Evolutionary conservation across 1,139 yeast genomes (phyloP).

Genomic region (Scheffersomyces lignicola): DNA sequence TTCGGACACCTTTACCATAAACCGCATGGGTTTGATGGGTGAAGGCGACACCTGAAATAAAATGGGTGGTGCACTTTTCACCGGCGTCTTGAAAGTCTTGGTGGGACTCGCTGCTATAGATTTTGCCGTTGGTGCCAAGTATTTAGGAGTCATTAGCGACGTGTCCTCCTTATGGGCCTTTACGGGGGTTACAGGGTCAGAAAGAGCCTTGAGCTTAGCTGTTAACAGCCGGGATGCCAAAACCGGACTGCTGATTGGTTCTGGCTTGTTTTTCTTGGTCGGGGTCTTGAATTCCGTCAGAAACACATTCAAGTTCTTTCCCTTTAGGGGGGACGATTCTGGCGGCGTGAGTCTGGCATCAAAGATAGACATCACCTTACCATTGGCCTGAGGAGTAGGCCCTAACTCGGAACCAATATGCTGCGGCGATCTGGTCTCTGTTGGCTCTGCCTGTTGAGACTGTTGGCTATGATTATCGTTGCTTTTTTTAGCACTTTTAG

Average conservation of each 20-base stretch:
- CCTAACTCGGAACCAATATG: conserved; percentile 59
- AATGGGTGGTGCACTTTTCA: conserved; percentile 2
- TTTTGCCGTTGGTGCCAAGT: neutral
- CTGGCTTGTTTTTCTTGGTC: conserved; percentile 7
- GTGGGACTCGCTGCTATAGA: neutral
- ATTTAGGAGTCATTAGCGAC: conserved; percentile 1
- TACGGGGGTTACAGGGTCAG: conserved; percentile 1
- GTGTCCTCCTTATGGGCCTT: neutral
- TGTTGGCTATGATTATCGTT: no score
- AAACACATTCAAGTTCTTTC: conserved; percentile 9
- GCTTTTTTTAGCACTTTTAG: conserved; percentile 4
- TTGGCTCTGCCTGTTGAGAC: no score
- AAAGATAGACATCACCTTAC: conserved; percentile 65
- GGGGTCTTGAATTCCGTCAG: conserved; percentile 34
- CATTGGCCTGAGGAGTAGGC: conserved; percentile 77
- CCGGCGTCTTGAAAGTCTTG: neutral
- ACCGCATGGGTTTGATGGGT: conserved; percentile 41
- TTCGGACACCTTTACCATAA: conserved; percentile 23
- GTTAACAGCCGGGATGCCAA: conserved; percentile 1
- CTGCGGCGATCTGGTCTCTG: no score
- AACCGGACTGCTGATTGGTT: neutral
- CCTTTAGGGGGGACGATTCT: conserved; percentile 42
- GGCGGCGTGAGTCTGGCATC: conserved; percentile 53
- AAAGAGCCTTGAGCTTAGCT: neutral
- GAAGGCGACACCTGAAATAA: conserved; percentile 46